These are phyloP conservation scores for Mucor velutinosus DNA, from an alignment of 371 early-diverging fungal genomes.

Conservation along the genomic window DNA sequence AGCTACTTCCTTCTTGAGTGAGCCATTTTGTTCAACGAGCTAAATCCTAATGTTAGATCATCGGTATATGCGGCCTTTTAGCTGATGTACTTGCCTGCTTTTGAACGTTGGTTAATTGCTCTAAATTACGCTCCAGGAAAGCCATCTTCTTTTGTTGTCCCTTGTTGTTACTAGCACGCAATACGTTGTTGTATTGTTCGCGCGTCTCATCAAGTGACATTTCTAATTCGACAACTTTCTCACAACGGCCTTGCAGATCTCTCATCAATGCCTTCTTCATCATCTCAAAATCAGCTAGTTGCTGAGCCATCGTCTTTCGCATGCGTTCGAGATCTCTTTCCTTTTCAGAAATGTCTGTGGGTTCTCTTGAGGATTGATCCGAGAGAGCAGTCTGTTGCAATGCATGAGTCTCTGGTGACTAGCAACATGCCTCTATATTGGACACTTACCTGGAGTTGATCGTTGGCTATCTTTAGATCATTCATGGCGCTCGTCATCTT, in stretches of 20 bases:
- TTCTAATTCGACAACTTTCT: slow-evolving; percentile 95
- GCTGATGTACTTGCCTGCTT: slow-evolving; percentile 76
- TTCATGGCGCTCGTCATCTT: slow-evolving; percentile 59
- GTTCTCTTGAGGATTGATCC: slow-evolving; percentile 29
- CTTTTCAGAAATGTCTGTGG: slow-evolving; percentile 52
- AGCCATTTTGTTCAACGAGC: slow-evolving; percentile 92
- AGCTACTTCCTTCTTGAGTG: slow-evolving; percentile 90
- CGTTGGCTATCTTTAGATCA: slow-evolving; percentile 24
- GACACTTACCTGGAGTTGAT: slow-evolving; percentile 10
- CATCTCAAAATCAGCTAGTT: slow-evolving; percentile 92
- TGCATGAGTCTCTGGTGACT: neutral
- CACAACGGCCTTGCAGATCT: slow-evolving; percentile 94
- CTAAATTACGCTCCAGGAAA: slow-evolving; percentile 92
- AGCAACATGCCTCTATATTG: neutral
- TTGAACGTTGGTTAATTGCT: slow-evolving; percentile 92
- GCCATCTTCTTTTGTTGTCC: slow-evolving; percentile 94
- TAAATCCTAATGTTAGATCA: slow-evolving; percentile 19
- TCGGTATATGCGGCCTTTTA: neutral
- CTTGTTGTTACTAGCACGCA: slow-evolving; percentile 79
- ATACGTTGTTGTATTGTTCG: slow-evolving; percentile 85
- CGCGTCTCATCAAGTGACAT: slow-evolving; percentile 91
- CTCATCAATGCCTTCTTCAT: slow-evolving; percentile 97
- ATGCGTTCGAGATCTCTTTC: slow-evolving; percentile 88
- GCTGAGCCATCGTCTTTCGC: slow-evolving; percentile 89
- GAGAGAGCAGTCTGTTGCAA: slow-evolving; percentile 16